Evolutionary conservation across 495 filamentous ascomycete genomes (phyloP), one percentile per base, ranked within the genome.

Genomic region (Lophiostoma macrostomum): DNA sequence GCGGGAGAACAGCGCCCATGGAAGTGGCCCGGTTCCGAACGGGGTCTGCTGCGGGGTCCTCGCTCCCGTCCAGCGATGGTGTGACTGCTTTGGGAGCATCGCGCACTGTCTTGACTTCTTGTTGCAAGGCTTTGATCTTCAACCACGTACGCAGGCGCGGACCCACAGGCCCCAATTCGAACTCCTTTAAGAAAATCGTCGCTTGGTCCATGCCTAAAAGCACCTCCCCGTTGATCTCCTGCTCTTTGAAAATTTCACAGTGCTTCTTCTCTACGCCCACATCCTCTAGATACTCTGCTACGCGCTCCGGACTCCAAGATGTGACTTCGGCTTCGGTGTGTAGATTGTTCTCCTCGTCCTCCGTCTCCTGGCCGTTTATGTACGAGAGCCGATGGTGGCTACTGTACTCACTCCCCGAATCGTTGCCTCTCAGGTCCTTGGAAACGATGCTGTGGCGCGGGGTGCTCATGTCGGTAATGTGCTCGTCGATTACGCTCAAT

Each of bases 401-500:
- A 67, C 89, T 93, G 65, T 94, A 95, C 67, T 95, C 89, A 71
- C 89, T 95, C 13, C 80, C 87, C 18, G 89, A 93, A 67, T 93
- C 90, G 50, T 82, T 89, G 18, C 78, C 74, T 28, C 76, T 73
- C 5, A 63, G 30, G 25, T 83, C 80, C 44, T 71, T 74, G 16
- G 69, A 69, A 7, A 67, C 63, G 25, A 78, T 58, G 38, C 80
- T 80, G 43, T 83, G 79, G 31, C 83, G 79, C 36, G 89, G 80
- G 5, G 83, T 89, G 65, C 83, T 84, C 71, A 99, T 84, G 65
- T 96, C 89, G 20, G 90, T 96, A 39, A 99, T 97, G 66, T 96
- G 94, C 69, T 99, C 94, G 63, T 99, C 81, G 63, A 99, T 99
- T 27, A 97, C 94, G 61, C 89, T 95, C 50, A 99, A 70, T 0